Percentiles rank a stretch among this genome's conserved stretches.
These are phyloP conservation scores for Polytrichum commune DNA, from an alignment of 225 moss, liverwort and hornwort species.

Conservation along the genomic window DNA sequence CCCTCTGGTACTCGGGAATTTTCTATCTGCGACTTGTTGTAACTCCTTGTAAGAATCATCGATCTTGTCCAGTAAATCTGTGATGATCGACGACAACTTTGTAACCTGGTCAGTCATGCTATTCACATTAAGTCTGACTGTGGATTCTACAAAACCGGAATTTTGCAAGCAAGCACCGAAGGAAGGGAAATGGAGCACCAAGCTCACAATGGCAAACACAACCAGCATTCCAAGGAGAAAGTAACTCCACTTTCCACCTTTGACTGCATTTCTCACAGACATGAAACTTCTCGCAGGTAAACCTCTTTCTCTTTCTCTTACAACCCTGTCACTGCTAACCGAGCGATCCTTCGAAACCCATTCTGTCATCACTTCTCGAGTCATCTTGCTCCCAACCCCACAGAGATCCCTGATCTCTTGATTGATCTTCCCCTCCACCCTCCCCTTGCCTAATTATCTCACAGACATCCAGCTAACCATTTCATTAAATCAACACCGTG, in stretches of 20 bases:
- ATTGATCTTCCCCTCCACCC: too few species aligned
- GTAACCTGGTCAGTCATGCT: constrained; percentile 3
- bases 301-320: constrained; percentile 11
- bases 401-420: too few species aligned
- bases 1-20: constrained; percentile 9
- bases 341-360: constrained; percentile 14
- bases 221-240: constrained; percentile 5
- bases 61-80: constrained; percentile 36
- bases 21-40: constrained; percentile 14
- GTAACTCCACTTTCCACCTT: constrained; percentile 4
- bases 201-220: constrained; percentile 1
- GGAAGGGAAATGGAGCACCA: constrained; percentile 28
- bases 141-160: constrained; percentile 1
- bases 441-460: too few species aligned
- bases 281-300: constrained; percentile 15
- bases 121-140: constrained; percentile 10
- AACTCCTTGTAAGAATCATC: constrained; percentile 39
- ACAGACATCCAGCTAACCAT: too few species aligned
- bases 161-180: constrained; percentile 19
- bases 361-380: constrained; percentile 16
- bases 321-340: constrained; percentile 11
- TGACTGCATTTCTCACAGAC: constrained; percentile 6
- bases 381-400: constrained; percentile 12
- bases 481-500: too few species aligned
- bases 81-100: constrained; percentile 21